Evolutionary conservation across 225 moss, liverwort and hornwort species (phyloP).

Genomic region (Physcomitrium patens): DNA sequence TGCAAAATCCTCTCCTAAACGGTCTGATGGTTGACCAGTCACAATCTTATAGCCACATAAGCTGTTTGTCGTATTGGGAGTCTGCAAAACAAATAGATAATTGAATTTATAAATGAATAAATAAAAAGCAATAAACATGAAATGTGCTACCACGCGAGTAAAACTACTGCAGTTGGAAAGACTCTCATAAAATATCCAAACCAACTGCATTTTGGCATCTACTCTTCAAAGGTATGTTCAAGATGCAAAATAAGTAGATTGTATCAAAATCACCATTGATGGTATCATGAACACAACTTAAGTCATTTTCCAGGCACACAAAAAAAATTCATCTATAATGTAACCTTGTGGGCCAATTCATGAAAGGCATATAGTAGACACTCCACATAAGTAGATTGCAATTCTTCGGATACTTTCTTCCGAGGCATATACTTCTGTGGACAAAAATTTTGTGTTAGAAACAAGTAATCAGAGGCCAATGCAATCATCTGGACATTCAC

Average conservation of each 20-base stretch:
- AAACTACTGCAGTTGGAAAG: background rate
- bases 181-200: slow-evolving; percentile 11
- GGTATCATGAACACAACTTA: slow-evolving; percentile 14
- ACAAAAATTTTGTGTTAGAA: slow-evolving; percentile 20
- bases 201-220: slow-evolving; percentile 9
- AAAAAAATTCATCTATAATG: slow-evolving; percentile 16
- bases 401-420: slow-evolving; percentile 78
- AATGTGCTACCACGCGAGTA: too few species aligned
- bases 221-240: slow-evolving; percentile 5
- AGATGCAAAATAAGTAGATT: slow-evolving; percentile 19
- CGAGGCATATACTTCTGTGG: slow-evolving; percentile 83
- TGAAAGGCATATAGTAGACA: slow-evolving; percentile 93
- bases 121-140: too few species aligned
- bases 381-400: slow-evolving; percentile 80
- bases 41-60: slow-evolving; percentile 99
- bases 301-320: background rate
- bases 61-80: slow-evolving; percentile 92
- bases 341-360: slow-evolving; percentile 95
- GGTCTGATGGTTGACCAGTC: slow-evolving; percentile 97
- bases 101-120: too few species aligned
- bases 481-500: slow-evolving; percentile 7
- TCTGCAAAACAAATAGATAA: slow-evolving; percentile 55
- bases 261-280: slow-evolving; percentile 14
- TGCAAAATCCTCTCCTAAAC: slow-evolving; percentile 93
- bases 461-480: slow-evolving; percentile 23